Evolutionary conservation across 2,329 filamentous ascomycete species (phyloP), one percentile per base, ranked within the genome.

Genomic region (Neopestalotiopsis sp.): DNA sequence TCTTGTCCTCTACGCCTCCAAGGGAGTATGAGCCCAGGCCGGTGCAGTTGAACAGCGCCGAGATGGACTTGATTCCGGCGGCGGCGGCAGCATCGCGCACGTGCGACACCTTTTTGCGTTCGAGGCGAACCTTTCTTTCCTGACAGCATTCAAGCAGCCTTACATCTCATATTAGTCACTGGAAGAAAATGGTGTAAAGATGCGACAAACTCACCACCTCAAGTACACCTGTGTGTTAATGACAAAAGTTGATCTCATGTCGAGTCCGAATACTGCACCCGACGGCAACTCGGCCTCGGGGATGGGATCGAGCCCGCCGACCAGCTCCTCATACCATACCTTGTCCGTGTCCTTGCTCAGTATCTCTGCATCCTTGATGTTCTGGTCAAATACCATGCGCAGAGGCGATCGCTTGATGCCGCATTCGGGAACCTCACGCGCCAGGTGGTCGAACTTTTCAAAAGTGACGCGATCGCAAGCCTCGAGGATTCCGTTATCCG

Each of bases 401-500:
- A 63, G 69, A 82, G 82, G 77, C 79, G 89, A 88, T 69, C 89
- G 89, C 74, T 90, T 88, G 32, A 92, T 84, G 12, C 89, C 90
- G 10, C 88, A 85, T 71, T 91, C 90, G 0, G 89, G 88, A 2
- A 86, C 77, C 34, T 87, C 81, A 67, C 81, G 78, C 0, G 81
- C 80, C 9, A 86, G 72, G n/a, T 38, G 30, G 13, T 17, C 58
- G 63, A 70, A 69, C 4, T 58, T 52, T 12, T 42, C 20, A 42
- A 56, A 70, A n/a, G 69, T 69, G 24, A 28, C 58, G n/a, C 49
- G 34, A 58, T 70, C 67, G 24, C 56, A 69, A 9, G 10, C 13
- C 64, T 70, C 69, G 17, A 57, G 67, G 24, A 64, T 10, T 17
- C 67, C 67, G 42, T 63, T 61, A 62, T 70, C 69, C 4, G 34